Percentiles rank a stretch among this genome's conserved stretches.
Conservation (phyloP, 768 basidiomycete genomes). For the Phallus indusiatus region DNA sequence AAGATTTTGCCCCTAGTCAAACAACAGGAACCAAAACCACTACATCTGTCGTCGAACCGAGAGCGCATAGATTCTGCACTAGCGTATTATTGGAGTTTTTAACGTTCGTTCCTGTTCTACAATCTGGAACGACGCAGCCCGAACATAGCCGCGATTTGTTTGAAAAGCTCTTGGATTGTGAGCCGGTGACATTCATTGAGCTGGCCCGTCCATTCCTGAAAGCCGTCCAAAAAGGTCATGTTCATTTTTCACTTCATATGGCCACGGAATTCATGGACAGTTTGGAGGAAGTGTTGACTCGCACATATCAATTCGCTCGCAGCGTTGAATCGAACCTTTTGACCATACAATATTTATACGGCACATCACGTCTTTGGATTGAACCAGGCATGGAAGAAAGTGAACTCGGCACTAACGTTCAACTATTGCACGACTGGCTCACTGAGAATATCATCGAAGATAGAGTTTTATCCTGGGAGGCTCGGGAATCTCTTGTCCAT, state of each 20-base stretch:
- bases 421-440: slow-evolving; percentile 46
- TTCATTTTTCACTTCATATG: slow-evolving; percentile 42
- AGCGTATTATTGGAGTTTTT: slow-evolving; percentile 48
- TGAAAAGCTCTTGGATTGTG: slow-evolving; percentile 40
- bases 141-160: slow-evolving; percentile 55
- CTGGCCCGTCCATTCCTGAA: slow-evolving; percentile 47
- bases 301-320: slow-evolving; percentile 42
- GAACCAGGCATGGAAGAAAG: slow-evolving; percentile 14
- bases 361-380: slow-evolving; percentile 51
- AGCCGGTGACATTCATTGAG: slow-evolving; percentile 46
- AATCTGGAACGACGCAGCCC: slow-evolving; percentile 45
- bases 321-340: slow-evolving; percentile 46
- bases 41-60: slow-evolving; percentile 21
- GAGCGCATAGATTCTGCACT: slow-evolving; percentile 13
- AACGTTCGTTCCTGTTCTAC: slow-evolving; percentile 52
- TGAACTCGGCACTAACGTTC: slow-evolving; percentile 36
- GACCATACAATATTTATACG: slow-evolving; percentile 51
- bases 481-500: slow-evolving; percentile 51
- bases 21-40: slow-evolving; percentile 26
- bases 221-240: slow-evolving; percentile 42
- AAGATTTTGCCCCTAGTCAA: slow-evolving; percentile 49
- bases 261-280: slow-evolving; percentile 45
- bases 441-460: slow-evolving; percentile 30
- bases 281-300: slow-evolving; percentile 39
- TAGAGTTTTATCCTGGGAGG: slow-evolving; percentile 50